Percentiles rank a stretch among this genome's conserved stretches.
These are phyloP conservation scores for Aspergillus novofumigatus DNA, from an alignment of 2,329 filamentous ascomycete genomes.

Conservation along the genomic window DNA sequence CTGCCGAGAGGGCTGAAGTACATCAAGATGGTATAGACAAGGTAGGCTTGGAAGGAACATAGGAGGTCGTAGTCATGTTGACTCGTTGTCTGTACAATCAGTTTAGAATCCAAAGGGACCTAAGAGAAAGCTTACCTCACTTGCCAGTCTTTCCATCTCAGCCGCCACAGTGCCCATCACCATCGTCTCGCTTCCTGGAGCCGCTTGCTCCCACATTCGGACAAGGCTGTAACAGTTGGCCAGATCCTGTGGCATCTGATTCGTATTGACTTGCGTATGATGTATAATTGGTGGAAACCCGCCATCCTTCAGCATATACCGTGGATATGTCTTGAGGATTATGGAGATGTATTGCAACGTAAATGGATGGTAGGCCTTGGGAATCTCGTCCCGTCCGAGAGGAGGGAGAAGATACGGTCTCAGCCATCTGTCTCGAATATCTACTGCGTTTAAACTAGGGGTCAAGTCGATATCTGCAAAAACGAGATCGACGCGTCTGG, in stretches of 20 bases:
- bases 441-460: constrained; percentile 15
- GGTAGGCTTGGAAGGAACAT: constrained; percentile 50
- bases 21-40: constrained; percentile 50
- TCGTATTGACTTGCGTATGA: constrained; percentile 11
- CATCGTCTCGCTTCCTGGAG: constrained; percentile 23
- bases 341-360: constrained; percentile 23
- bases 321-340: constrained; percentile 23
- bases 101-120: not conserved
- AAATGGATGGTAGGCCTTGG: constrained; percentile 18
- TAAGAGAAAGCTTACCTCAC: constrained; percentile 8
- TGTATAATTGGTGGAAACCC: constrained; percentile 25
- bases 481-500: not conserved
- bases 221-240: constrained; percentile 26
- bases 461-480: constrained; percentile 13
- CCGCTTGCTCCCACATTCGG: constrained; percentile 23
- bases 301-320: constrained; percentile 13
- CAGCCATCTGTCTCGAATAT: constrained; percentile 28
- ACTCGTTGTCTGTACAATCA: not conserved
- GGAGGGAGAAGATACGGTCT: constrained; percentile 19
- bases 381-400: constrained; percentile 13
- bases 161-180: constrained; percentile 15
- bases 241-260: constrained; percentile 11
- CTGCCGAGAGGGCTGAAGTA: constrained; percentile 39
- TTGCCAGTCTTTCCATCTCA: constrained; percentile 22
- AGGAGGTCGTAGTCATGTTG: constrained; percentile 32